Base-by-base conservation (phyloP, 176 grass and related monocot species). In the Musa troglodytarum region DNA sequence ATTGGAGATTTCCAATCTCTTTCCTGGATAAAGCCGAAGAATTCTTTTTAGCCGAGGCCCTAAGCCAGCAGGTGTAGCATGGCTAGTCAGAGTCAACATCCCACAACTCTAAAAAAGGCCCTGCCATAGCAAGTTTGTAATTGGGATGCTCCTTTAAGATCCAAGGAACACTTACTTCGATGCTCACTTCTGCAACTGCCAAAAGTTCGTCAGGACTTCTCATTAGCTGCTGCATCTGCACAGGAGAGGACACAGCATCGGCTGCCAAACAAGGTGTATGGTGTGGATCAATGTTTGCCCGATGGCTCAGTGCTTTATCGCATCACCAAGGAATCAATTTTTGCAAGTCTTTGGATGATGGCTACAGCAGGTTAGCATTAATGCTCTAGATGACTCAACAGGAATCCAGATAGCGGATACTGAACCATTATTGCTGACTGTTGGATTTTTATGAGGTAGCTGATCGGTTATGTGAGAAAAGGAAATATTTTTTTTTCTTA, bases 11-110 rank as follows among this genome's bases (percentile, higher is more conserved):
- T 75, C 91, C 95, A 23, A 81, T 59, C 53, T 83, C 91, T 81
- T 94, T 99, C 86, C 87, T 99, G 73, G 88, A 94, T 78, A 92
- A 86, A 80, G 95, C 88, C 1, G 91, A 99, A 82, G 86, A 79
- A 29, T 99, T 99, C 77, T 94, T 99, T 68, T 89, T 86, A 80
- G 82, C 70, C 1, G 85, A 86, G 26, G 65, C 67, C 52, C 87
- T 24, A 43, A 59, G 54, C 54, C 1, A 52, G 21, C 52, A 56
- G 13, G 22, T 74, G 53, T 74, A 34, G 25, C 11, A 23, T 55
- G 52, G 52, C 13, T 25, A 55, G 21, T 25, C 11, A 73, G 21
- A 73, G 28, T 68, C 25, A 69, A 71, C 63, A 65, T 10, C 15
- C 26, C 26, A 28, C 26, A 28, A 28, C 26, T 28, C 2, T 28